Conservation (phyloP, 805 yeast species). For the Candida nonsorbophila region DNA sequence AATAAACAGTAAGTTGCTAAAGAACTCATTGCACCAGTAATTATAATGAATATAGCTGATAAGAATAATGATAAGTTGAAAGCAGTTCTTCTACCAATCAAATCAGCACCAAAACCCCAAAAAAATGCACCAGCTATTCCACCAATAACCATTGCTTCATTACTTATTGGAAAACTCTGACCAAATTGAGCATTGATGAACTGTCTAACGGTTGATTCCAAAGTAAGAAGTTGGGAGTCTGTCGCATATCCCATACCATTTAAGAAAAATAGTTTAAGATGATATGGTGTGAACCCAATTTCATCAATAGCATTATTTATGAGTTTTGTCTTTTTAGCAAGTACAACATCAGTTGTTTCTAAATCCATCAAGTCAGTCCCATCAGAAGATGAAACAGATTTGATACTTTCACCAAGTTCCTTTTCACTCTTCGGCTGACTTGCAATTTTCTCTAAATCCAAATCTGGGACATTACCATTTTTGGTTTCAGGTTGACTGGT, state of each 20-base stretch:
- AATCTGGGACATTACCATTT: too few relatives aligned
- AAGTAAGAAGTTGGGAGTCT: conserved; percentile 21
- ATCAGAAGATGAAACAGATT: conserved; percentile 6
- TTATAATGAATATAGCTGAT: conserved; percentile 46
- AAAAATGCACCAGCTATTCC: conserved; percentile 48
- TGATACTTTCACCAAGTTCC: conserved; percentile 5
- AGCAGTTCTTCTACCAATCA: conserved; percentile 49
- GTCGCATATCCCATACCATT: conserved; percentile 35
- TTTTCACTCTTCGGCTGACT: too few relatives aligned
- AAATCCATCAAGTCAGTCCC: conserved; percentile 14
- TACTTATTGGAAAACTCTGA: conserved; percentile 17
- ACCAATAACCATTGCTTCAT: conserved; percentile 31
- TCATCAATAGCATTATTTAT: conserved; percentile 54
- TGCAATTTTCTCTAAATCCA: too few relatives aligned
- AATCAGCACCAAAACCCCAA: conserved; percentile 54
- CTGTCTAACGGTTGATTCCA: conserved; percentile 19
- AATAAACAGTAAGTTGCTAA: conserved; percentile 48
- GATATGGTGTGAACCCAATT: conserved; percentile 41
- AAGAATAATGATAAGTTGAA: conserved; percentile 46
- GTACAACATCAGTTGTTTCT: conserved; percentile 25
- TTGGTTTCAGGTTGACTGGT: too few relatives aligned
- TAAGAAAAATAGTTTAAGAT: conserved; percentile 26
- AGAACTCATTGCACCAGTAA: conserved; percentile 47
- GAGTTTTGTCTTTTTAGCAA: conserved; percentile 37
- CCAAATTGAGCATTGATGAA: conserved; percentile 23